phyloP scores from a whole-genome alignment of 1,284 basidiomycete genomes.

The Cutaneotrichosporon cyanovorans region DNA sequence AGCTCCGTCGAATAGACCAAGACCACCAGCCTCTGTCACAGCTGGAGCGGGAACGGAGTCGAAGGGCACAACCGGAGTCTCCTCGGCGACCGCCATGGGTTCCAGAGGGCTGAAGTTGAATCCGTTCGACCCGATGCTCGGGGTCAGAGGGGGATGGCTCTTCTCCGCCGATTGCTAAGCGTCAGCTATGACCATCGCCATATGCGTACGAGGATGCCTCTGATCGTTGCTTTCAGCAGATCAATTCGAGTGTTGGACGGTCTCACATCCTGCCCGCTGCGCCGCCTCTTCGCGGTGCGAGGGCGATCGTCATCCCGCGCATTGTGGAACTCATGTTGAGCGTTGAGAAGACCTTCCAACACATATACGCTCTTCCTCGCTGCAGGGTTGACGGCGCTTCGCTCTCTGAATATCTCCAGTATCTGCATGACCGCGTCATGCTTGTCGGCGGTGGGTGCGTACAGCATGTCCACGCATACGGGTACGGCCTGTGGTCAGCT shows the following conservation, averaged over 20 bases:
- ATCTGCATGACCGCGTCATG: constrained; percentile 3
- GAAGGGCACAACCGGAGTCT: too few species aligned
- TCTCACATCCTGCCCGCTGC: background rate
- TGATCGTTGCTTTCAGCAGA: constrained; percentile 7
- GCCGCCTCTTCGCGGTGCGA: constrained; percentile 1
- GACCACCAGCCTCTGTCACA: too few species aligned
- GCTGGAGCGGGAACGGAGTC: too few species aligned
- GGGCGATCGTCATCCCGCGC: background rate
- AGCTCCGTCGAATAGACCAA: too few species aligned
- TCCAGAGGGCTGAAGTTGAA: too few species aligned
- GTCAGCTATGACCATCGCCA: too few species aligned
- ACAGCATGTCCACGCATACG: constrained; percentile 15
- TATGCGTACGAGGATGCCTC: constrained; percentile 5
- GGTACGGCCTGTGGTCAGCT: constrained; percentile 10
- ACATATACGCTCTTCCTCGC: constrained; percentile 18
- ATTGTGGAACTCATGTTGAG: background rate
- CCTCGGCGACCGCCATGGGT: too few species aligned
- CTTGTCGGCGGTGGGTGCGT: constrained; percentile 13
- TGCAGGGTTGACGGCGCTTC: constrained; percentile 1
- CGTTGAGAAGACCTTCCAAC: constrained; percentile 12
- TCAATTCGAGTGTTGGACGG: background rate
- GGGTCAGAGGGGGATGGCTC: too few species aligned
- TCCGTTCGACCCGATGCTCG: too few species aligned
- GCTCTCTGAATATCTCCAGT: constrained; percentile 12
- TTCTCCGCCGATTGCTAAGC: too few species aligned